Conservation (phyloP, 345 rosid species). For the Ailanthus altissimus region DNA sequence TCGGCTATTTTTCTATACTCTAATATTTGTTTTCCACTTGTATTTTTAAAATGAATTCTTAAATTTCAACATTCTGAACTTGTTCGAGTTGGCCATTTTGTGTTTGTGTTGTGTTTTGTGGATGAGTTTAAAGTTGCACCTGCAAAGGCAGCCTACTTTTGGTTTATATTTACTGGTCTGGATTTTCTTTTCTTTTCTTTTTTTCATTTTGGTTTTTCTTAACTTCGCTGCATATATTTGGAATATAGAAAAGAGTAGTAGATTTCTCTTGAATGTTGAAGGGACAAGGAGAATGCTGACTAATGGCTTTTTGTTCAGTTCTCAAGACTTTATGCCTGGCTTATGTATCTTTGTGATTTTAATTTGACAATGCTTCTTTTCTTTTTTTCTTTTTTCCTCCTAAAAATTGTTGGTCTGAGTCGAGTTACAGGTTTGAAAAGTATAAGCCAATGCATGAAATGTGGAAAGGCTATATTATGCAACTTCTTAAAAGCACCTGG, state of each 20-base stretch:
- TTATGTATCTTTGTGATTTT: neutral
- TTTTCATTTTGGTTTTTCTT: neutral
- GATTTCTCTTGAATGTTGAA: constrained; percentile 6
- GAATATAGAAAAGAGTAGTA: neutral
- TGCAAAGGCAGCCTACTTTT: neutral
- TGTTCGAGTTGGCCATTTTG: neutral
- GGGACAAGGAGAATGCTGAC: neutral
- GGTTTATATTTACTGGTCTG: neutral
- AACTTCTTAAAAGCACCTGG: constrained; percentile 60
- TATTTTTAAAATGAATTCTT: no score
- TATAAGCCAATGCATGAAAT: constrained; percentile 71
- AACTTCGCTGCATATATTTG: neutral
- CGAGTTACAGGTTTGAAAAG: constrained; percentile 50
- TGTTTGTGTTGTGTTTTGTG: neutral
- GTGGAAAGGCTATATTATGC: constrained; percentile 62
- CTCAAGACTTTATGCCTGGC: neutral
- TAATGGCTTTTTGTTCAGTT: neutral
- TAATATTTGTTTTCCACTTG: no score
- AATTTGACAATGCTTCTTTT: neutral
- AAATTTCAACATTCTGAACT: no score
- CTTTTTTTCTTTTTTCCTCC: neutral
- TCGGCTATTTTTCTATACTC: no score
- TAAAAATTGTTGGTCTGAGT: constrained; percentile 19
- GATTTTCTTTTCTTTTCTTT: neutral
- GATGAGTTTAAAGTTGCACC: neutral